Evolutionary conservation across 2,329 filamentous ascomycete genomes (phyloP).

Genomic region (Alternaria triticimaculans): DNA sequence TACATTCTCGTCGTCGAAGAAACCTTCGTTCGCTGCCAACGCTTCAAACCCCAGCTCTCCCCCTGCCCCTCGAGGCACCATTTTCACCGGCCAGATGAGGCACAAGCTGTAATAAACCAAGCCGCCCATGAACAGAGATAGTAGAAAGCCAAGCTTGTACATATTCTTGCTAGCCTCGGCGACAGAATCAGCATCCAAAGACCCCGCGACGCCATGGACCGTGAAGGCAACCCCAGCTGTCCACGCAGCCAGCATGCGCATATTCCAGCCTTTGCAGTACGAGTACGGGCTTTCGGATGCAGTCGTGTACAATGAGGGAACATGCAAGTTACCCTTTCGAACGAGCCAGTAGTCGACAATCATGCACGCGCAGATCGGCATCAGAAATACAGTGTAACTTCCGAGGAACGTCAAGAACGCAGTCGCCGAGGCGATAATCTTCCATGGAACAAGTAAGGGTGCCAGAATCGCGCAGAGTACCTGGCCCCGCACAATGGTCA

Average conservation of each 20-base stretch:
- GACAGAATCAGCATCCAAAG: conserved; percentile 21
- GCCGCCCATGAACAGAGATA: conserved; percentile 21
- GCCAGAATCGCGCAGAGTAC: conserved; percentile 26
- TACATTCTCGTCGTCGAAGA: conserved; percentile 22
- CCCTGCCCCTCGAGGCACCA: conserved; percentile 17
- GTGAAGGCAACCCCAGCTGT: conserved; percentile 25
- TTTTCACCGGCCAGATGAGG: conserved; percentile 20
- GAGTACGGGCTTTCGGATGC: conserved; percentile 18
- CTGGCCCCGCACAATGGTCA: conserved; percentile 35
- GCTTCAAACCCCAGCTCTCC: conserved; percentile 19
- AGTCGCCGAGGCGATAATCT: conserved; percentile 31
- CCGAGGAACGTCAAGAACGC: conserved; percentile 38
- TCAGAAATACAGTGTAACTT: conserved; percentile 35
- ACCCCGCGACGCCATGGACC: conserved; percentile 25
- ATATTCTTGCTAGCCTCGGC: conserved; percentile 23
- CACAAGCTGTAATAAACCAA: conserved; percentile 22
- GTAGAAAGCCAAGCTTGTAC: conserved; percentile 26
- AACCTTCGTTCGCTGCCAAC: conserved; percentile 23
- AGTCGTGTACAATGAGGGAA: conserved; percentile 22
- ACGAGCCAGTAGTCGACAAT: conserved; percentile 27
- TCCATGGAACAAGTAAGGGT: conserved; percentile 32
- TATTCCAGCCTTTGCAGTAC: conserved; percentile 29
- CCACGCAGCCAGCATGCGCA: conserved; percentile 28
- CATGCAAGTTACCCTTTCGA: conserved; percentile 28
- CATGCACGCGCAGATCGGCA: conserved; percentile 31